These are phyloP conservation scores for Flagelloscypha sp. DNA, from an alignment of 768 basidiomycete genomes.

Conservation along the genomic window DNA sequence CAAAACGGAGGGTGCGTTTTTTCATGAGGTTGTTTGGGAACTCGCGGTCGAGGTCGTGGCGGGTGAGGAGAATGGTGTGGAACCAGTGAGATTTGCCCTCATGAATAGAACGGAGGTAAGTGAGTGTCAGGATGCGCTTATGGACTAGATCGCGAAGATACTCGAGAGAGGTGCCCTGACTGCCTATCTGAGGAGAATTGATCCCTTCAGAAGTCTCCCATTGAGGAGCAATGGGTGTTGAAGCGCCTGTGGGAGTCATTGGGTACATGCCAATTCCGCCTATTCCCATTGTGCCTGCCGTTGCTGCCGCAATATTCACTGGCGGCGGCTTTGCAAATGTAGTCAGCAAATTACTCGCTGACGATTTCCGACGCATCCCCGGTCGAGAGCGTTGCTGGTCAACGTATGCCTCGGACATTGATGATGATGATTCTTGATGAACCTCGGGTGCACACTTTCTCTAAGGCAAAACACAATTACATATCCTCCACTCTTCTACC, in stretches of 20 bases:
- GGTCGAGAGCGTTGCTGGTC: no score
- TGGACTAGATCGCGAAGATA: conserved; percentile 71
- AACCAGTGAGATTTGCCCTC: conserved; percentile 87
- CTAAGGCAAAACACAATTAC: no score
- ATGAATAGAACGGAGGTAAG: conserved; percentile 77
- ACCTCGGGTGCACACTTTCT: no score
- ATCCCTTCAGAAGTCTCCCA: conserved; percentile 26
- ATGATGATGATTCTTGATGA: no score
- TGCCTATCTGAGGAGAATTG: conserved; percentile 26
- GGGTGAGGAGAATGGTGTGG: conserved; percentile 76
- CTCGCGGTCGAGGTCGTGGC: conserved; percentile 60
- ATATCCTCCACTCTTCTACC: no score
- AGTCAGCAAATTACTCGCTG: conserved; percentile 74
- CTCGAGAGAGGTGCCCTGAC: conserved; percentile 67
- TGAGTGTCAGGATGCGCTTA: conserved; percentile 79
- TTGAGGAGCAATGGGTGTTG: conserved; percentile 32
- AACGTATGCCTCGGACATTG: no score
- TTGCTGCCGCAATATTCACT: conserved; percentile 20
- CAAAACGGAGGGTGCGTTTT: conserved; percentile 75
- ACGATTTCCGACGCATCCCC: conserved; percentile 75
- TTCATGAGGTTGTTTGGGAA: conserved; percentile 73
- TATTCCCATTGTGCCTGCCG: conserved; percentile 27
- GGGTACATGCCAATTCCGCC: conserved; percentile 28
- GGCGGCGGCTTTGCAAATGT: conserved; percentile 54
- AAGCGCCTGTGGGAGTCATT: conserved; percentile 27